These are phyloP conservation scores for Alternaria sp. DNA, from an alignment of 2,329 filamentous ascomycete species.

Conservation along the genomic window DNA sequence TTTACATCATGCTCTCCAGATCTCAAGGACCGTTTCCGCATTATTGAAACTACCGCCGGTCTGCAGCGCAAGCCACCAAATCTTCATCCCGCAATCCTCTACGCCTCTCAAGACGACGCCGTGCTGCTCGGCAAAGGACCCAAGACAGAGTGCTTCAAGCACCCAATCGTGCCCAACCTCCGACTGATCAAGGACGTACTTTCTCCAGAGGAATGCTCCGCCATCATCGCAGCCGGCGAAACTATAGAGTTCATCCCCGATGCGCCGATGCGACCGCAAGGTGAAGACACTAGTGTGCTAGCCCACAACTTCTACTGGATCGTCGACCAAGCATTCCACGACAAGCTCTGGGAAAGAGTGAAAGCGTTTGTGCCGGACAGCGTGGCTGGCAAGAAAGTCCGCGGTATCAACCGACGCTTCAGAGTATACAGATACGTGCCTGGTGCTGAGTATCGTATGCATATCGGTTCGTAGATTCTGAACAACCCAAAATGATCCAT, in stretches of 20 bases:
- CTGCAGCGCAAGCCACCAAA: constrained; percentile 70
- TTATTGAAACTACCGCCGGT: constrained; percentile 68
- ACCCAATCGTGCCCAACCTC: constrained; percentile 68
- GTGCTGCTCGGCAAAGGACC: constrained; percentile 58
- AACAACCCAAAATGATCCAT: background rate
- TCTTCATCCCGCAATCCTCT: constrained; percentile 69
- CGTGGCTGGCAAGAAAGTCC: constrained; percentile 62
- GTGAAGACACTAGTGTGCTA: constrained; percentile 66
- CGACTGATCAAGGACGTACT: constrained; percentile 67
- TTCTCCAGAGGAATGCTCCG: constrained; percentile 65
- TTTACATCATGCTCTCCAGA: constrained; percentile 37
- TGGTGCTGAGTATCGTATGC: constrained; percentile 73
- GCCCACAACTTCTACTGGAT: constrained; percentile 80
- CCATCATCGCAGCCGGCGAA: constrained; percentile 72
- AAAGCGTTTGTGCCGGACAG: constrained; percentile 62
- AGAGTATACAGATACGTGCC: constrained; percentile 75
- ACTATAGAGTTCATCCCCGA: constrained; percentile 71
- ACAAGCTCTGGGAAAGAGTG: constrained; percentile 68
- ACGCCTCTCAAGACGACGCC: constrained; percentile 65
- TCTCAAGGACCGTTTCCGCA: constrained; percentile 53
- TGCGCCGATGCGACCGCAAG: constrained; percentile 69
- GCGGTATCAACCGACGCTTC: constrained; percentile 73
- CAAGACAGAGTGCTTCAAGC: constrained; percentile 61
- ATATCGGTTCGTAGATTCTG: constrained; percentile 57
- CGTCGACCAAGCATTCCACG: constrained; percentile 67